Percentiles rank a stretch among this genome's conserved stretches.
phyloP scores from a whole-genome alignment of 129 eudicot species.

The Arctium minus region DNA sequence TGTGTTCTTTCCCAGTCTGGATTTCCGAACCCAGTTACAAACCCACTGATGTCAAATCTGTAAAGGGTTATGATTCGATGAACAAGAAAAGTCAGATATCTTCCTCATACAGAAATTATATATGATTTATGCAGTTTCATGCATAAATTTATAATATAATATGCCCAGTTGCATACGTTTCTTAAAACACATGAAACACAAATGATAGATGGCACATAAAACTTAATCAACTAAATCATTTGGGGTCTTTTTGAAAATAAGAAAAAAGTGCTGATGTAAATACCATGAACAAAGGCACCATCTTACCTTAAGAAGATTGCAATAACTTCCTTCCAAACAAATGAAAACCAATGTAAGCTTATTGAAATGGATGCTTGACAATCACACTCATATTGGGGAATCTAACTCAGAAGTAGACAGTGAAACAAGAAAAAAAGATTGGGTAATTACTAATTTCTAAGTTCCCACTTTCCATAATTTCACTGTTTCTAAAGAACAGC shows the following conservation, averaged over 20 bases:
- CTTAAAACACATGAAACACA: neutral
- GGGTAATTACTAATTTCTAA: neutral
- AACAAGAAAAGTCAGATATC: neutral
- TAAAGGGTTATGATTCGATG: neutral
- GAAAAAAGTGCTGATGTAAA: neutral
- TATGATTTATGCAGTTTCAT: neutral
- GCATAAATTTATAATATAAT: neutral
- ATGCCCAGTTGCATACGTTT: neutral
- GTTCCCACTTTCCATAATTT: neutral
- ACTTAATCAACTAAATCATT: neutral
- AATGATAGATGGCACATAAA: neutral
- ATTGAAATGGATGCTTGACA: neutral
- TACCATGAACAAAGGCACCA: neutral
- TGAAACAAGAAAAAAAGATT: neutral
- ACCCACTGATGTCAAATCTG: constrained; percentile 85
- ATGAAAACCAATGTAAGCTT: neutral
- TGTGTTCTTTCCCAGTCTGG: constrained; percentile 96
- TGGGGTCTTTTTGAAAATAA: neutral
- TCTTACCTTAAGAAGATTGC: neutral
- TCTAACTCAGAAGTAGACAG: neutral
- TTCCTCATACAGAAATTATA: neutral
- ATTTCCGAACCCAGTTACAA: constrained; percentile 81
- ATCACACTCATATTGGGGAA: neutral
- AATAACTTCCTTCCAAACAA: neutral
- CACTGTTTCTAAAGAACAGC: neutral